Conservation (phyloP, 306 rosid species). For the Nissolia schottii region DNA sequence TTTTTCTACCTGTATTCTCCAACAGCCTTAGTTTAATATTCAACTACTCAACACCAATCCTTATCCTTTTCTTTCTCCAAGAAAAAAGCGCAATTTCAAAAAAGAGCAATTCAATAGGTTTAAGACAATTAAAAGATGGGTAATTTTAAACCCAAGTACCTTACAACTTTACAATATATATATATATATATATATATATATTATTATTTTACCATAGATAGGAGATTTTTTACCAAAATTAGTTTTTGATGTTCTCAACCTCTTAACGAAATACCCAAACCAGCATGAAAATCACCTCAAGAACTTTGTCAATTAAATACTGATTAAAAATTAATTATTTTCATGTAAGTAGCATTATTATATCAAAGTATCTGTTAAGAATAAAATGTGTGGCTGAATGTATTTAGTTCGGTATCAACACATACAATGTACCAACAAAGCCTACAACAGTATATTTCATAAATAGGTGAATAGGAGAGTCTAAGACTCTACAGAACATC, state of each 20-base stretch:
- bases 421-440: not conserved
- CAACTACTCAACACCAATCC: not conserved
- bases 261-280: not conserved
- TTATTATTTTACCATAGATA: too few species aligned
- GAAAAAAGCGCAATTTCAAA: not conserved
- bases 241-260: not conserved
- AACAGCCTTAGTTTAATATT: not conserved
- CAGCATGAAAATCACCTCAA: not conserved
- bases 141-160: not conserved
- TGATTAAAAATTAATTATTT: not conserved
- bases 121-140: not conserved
- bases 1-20: not conserved
- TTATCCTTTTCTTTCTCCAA: not conserved
- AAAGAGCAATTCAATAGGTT: not conserved
- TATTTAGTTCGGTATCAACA: too few species aligned
- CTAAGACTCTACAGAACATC: not conserved
- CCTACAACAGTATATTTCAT: not conserved
- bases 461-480: not conserved
- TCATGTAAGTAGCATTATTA: not conserved
- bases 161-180: not conserved
- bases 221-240: not conserved
- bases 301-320: slow-evolving; percentile 11
- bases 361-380: too few species aligned
- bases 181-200: too few species aligned
- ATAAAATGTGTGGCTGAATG: too few species aligned